Evolutionary conservation across 257 asterid genomes (phyloP), one percentile per base, ranked within the genome.

Genomic region (Rubia yunnanensis): DNA sequence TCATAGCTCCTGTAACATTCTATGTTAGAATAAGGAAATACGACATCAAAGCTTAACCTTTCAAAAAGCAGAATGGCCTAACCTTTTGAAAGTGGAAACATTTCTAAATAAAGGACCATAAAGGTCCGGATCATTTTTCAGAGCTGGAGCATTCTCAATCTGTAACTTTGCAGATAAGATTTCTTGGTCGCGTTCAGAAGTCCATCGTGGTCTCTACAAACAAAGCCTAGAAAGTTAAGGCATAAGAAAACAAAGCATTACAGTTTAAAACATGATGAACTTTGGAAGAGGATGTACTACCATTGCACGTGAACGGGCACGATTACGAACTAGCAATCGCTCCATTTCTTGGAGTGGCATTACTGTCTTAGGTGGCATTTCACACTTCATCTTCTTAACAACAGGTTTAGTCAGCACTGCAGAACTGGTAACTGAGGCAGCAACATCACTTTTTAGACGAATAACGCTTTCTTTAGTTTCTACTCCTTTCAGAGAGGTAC

Each of bases 301-400:
- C 96, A 85, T 82, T 78, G 96, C 94, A 72, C 86, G 94, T 28
- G 96, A 91, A 70, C 83, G 91, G 72, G 91, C 91, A 55, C 86
- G 96, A 68, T 86, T 71, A 3, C 79, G 80, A 73, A 76, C 80
- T 55, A 91, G 78, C 77, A 91, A 50, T 41, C 39, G 74, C 74
- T 91, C 83, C 98, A 91, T 86, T 76, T 91, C 87, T 63, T 50
- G 10, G 66, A 86, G 66, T 41, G 73, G 65, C 15, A 80, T 86
- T 27, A 91, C 80, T 46, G 84, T 80, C 79, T 86, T 91, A 20
- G 98, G 98, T 1, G 96, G 98, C 88, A 84, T 86, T 28, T 86
- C 79, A 81, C 88, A 86, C 72, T 82, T 81, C 95, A 91, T 86
- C 79, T 84, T 86, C 88, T 78, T 91, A 70, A 57, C 80, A 32